Evolutionary conservation across 495 filamentous ascomycete genomes (phyloP).

Genomic region (Tuber aestivum): DNA sequence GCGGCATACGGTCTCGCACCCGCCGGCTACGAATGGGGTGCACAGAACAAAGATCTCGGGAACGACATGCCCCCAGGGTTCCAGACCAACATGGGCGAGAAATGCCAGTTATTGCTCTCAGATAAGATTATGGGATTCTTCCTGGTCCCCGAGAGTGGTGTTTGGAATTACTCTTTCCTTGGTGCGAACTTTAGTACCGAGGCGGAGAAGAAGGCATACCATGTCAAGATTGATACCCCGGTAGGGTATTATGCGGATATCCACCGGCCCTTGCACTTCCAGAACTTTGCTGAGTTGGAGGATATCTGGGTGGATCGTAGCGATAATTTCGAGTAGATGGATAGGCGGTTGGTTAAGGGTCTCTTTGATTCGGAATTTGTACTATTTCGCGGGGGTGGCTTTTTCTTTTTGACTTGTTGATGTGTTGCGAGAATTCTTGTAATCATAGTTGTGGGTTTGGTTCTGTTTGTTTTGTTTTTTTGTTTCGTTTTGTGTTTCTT

Average conservation of each 20-base stretch:
- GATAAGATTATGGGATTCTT: slow-evolving; percentile 93
- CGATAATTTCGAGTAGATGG: slow-evolving; percentile 72
- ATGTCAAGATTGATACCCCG: slow-evolving; percentile 91
- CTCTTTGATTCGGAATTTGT: not conserved
- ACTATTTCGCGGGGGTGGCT: not conserved
- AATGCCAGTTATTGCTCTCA: slow-evolving; percentile 85
- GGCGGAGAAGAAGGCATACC: slow-evolving; percentile 81
- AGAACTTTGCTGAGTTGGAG: slow-evolving; percentile 85
- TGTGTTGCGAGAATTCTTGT: not conserved
- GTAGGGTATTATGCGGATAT: slow-evolving; percentile 85
- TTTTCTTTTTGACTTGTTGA: not conserved
- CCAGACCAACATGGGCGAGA: slow-evolving; percentile 84
- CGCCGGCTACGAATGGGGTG: slow-evolving; percentile 92
- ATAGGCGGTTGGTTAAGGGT: not conserved
- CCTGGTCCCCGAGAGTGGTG: slow-evolving; percentile 80
- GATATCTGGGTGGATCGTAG: slow-evolving; percentile 81
- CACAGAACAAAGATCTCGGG: slow-evolving; percentile 84
- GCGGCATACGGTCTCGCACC: slow-evolving; percentile 89
- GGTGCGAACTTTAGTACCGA: slow-evolving; percentile 71
- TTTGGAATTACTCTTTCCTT: slow-evolving; percentile 99
- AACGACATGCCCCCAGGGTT: slow-evolving; percentile 94
- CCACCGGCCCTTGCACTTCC: slow-evolving; percentile 91
- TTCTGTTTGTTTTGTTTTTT: not conserved
- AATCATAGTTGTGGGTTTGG: not conserved
- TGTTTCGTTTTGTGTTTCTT: no score